Evolutionary conservation across 1,284 basidiomycete genomes (phyloP), one percentile per base, ranked within the genome.

Genomic region (Cutaneotrichosporon dermatis): DNA sequence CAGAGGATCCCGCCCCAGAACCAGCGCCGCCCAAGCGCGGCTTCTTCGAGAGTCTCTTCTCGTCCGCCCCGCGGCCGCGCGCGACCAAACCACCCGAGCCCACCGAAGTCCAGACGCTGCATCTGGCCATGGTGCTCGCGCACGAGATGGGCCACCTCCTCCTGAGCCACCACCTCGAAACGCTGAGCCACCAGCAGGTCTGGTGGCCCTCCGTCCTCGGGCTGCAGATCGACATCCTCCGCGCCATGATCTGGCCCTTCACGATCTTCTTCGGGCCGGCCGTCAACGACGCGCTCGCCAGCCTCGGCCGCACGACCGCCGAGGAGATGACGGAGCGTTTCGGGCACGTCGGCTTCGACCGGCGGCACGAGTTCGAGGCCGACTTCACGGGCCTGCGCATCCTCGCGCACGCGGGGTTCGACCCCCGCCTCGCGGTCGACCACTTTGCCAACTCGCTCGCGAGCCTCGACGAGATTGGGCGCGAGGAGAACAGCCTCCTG

Each of bases 231-330:
- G 91, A 94, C 73, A 69, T 92, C 25, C 70, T 87, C 37, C 82
- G 91, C 49, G 86, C 90, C 3, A 74, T 91, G 45, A 79, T 92
- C n/a, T 93, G 92, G 78, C 91, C 92, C 0, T 71, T 93, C 50
- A 95, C 92, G 11, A 88, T 92, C 85, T 71, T 93, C 36, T 87
- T 92, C 58, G 92, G 92, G 0, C 92, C 92, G 1, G 92, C 92
- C 68, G 85, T 94, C 53, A 92, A 92, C 69, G 92, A 94, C 67
- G 92, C 90, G 1, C 83, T 95, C 7, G 90, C 87, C 0, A 86
- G 89, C 60, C 69, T 92, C 52, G 88, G 89, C 34, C 86, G 86
- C 71, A 81, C 87, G 2, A 86, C 88, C 4, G 85, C 86, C 6
- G 83, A 85, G 4, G 89, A 92, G 69, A 79, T 92, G 55, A 80